phyloP scores from a whole-genome alignment of 208 protist genomes.

The Blastocrithidia nonstop region DNA sequence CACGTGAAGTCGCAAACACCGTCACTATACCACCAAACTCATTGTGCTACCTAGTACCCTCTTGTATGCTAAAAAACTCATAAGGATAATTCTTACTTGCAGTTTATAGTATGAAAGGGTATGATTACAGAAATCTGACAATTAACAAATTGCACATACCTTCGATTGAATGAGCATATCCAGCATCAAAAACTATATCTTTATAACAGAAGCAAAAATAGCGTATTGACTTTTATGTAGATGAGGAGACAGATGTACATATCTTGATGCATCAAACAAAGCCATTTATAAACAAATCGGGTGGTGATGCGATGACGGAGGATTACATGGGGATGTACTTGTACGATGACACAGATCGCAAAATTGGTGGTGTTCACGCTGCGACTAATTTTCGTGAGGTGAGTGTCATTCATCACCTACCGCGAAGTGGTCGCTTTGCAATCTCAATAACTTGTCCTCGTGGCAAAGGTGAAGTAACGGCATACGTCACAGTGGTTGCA shows the following conservation, averaged over 20 bases:
- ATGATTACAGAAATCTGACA: constrained; percentile 9
- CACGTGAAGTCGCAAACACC: constrained; percentile 43
- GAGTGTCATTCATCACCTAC: constrained; percentile 41
- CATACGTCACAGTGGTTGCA: constrained; percentile 44
- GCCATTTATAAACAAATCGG: constrained; percentile 22
- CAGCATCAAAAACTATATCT: constrained; percentile 18
- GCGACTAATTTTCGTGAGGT: constrained; percentile 67
- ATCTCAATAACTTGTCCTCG: constrained; percentile 41
- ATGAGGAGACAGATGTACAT: constrained; percentile 53
- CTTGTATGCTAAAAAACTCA: constrained; percentile 24
- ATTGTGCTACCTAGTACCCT: constrained; percentile 62
- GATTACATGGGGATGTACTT: constrained; percentile 66
- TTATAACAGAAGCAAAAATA: constrained; percentile 41
- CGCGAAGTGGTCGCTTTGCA: constrained; percentile 41
- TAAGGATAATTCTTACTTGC: constrained; percentile 49
- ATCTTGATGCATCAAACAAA: constrained; percentile 62
- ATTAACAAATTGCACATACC: constrained; percentile 14
- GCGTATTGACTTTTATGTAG: constrained; percentile 62
- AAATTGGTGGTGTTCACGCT: constrained; percentile 22
- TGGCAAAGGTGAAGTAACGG: constrained; percentile 30
- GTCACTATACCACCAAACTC: constrained; percentile 49
- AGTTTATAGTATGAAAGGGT: constrained; percentile 14
- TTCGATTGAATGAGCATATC: constrained; percentile 16
- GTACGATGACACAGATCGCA: constrained; percentile 44
- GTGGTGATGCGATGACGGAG: constrained; percentile 41